Base-by-base conservation (phyloP, 2,329 filamentous ascomycete genomes). In the Coniochaeta sp. region DNA sequence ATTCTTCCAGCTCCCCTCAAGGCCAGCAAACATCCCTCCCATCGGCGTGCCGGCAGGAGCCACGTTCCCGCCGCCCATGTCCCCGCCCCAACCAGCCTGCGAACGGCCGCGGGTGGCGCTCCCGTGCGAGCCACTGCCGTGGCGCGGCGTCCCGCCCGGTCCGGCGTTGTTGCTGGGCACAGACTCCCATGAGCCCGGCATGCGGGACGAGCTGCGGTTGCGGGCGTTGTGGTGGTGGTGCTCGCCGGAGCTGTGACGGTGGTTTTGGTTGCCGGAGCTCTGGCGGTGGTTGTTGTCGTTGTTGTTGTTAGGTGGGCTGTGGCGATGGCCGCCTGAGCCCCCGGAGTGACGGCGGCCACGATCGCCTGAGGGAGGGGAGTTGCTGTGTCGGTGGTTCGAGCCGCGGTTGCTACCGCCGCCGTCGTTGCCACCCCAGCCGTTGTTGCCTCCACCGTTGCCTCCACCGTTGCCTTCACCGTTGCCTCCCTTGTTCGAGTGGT, bases 381-480 rank as follows among this genome's bases (percentile, higher is more conserved):
- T 48, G 45, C 45, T 48, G 27, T 48, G 45, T 18, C 26, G 45
- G 42, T n/a, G 30, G 30, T 32, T n/a, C n/a, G n/a, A n/a, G n/a
- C n/a, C n/a, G n/a, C n/a, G n/a, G n/a, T n/a, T n/a, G n/a, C n/a
- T n/a, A n/a, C n/a, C n/a, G n/a, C n/a, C n/a, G n/a, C n/a, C n/a
- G n/a, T n/a, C n/a, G n/a, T n/a, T n/a, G n/a, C n/a, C n/a, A n/a
- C 33, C 33, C 13, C 16, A 38, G 3, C 47, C 22, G n/a, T 49
- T 27, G 7, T 35, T 35, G 18, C 6, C 32, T 6, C n/a, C 45
- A 10, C 45, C 28, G 27, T 14, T 12, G 7, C 46, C 46, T 24
- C 18, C 8, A 7, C 28, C 27, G 30, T 24, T 49, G 6, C 42
- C 46, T 32, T 53, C 52, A 13, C 33, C 49, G 32, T 53, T 51